phyloP scores from a whole-genome alignment of 2,329 filamentous ascomycete genomes.

The Emericellopsis atlantica region DNA sequence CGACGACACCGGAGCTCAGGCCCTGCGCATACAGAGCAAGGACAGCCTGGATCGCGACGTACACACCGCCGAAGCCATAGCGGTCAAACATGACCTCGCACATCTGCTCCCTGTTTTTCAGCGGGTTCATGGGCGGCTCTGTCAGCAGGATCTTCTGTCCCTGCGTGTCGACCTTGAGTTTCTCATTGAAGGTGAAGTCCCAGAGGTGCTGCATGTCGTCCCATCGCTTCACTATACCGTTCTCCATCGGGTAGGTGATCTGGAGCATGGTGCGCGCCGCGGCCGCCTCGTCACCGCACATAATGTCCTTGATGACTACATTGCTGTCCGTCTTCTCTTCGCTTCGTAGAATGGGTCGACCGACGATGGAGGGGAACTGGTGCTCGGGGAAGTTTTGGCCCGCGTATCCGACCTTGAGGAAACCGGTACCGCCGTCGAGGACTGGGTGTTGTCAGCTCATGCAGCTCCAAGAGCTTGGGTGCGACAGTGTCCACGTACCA shows the following conservation, averaged over 20 bases:
- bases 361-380: constrained; percentile 96
- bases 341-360: constrained; percentile 89
- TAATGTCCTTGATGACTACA: constrained; percentile 85
- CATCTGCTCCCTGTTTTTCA: constrained; percentile 97
- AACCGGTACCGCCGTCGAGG: constrained; percentile 98
- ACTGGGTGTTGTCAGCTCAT: constrained; percentile 40
- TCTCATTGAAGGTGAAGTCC: constrained; percentile 98
- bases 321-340: constrained; percentile 62
- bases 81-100: constrained; percentile 98
- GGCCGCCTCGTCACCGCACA: constrained; percentile 97
- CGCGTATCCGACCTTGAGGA: constrained; percentile 98
- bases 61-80: constrained; percentile 92
- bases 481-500: constrained; percentile 22
- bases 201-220: constrained; percentile 99
- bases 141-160: constrained; percentile 96
- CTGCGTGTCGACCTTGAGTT: constrained; percentile 82
- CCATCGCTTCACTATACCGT: constrained; percentile 98
- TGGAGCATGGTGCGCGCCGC: constrained; percentile 94
- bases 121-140: constrained; percentile 94
- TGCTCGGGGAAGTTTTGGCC: constrained; percentile 99
- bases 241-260: constrained; percentile 99
- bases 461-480: constrained; percentile 2
- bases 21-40: constrained; percentile 93
- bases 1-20: constrained; percentile 88
- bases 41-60: constrained; percentile 95